These are phyloP conservation scores for Lophiotrema nucula DNA, from an alignment of 495 filamentous ascomycete genomes.

Conservation along the genomic window DNA sequence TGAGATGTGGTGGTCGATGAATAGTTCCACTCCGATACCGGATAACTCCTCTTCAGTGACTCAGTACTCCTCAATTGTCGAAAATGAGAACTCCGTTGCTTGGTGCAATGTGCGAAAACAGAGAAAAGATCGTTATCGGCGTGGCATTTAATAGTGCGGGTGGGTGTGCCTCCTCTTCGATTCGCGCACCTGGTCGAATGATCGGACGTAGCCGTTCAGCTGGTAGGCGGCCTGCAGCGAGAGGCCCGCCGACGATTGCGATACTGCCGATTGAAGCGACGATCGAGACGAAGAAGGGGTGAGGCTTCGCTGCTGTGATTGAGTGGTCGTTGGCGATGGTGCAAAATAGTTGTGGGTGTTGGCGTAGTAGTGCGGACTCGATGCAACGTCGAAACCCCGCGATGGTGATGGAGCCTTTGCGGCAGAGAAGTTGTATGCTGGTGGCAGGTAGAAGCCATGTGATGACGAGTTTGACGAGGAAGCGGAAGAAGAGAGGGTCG, in stretches of 20 bases:
- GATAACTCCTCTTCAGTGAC: slow-evolving; percentile 10
- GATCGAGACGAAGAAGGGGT: slow-evolving; percentile 83
- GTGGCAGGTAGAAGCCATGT: slow-evolving; percentile 62
- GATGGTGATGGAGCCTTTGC: slow-evolving; percentile 39
- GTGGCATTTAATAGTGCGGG: slow-evolving; percentile 21
- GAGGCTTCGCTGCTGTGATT: slow-evolving; percentile 44
- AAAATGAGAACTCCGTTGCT: slow-evolving; percentile 12
- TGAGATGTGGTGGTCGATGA: background rate
- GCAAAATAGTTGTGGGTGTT: slow-evolving; percentile 30
- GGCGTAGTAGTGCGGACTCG: slow-evolving; percentile 29
- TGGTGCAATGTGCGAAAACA: slow-evolving; percentile 9
- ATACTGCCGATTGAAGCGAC: slow-evolving; percentile 70
- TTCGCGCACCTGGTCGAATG: slow-evolving; percentile 78
- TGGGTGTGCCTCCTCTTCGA: slow-evolving; percentile 59
- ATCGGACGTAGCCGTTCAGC: slow-evolving; percentile 79
- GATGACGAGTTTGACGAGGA: slow-evolving; percentile 22
- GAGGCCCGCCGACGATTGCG: slow-evolving; percentile 53
- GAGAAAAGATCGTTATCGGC: background rate
- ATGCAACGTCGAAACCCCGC: slow-evolving; percentile 25
- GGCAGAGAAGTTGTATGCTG: slow-evolving; percentile 64
- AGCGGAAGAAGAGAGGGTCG: slow-evolving; percentile 26
- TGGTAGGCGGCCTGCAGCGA: slow-evolving; percentile 77
- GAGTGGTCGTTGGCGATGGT: slow-evolving; percentile 11
- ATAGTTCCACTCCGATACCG: background rate
- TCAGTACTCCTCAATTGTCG: slow-evolving; percentile 15